These are phyloP conservation scores for Nemophila menziesii DNA, from an alignment of 257 asterid species.

Conservation along the genomic window DNA sequence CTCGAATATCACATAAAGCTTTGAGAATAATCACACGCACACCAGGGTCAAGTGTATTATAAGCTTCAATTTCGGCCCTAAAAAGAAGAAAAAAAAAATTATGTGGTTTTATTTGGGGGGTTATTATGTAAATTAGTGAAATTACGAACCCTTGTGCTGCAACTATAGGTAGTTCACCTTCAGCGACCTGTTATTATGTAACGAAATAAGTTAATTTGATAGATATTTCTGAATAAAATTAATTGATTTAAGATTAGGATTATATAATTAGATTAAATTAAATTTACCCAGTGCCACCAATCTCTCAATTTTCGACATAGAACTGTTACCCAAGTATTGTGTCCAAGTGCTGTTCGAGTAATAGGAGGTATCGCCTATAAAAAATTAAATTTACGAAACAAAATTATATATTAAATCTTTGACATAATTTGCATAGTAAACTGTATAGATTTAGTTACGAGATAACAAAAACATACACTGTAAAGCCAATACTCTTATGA, in stretches of 20 bases:
- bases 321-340: constrained; percentile 81
- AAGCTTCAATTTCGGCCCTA: constrained; percentile 87
- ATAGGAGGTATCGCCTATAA: constrained; percentile 90
- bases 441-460: too few species aligned
- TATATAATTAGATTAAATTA: constrained; percentile 6
- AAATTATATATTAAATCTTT: too few species aligned
- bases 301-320: constrained; percentile 84
- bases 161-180: constrained; percentile 91
- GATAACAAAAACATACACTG: too few species aligned
- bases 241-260: constrained; percentile 4
- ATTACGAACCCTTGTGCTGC: constrained; percentile 89
- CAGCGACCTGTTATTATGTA: constrained; percentile 64
- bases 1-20: constrained; percentile 97
- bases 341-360: constrained; percentile 87
- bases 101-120: neutral
- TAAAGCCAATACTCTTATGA: too few species aligned
- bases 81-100: constrained; percentile 2
- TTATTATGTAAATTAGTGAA: constrained; percentile 2
- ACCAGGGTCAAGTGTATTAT: constrained; percentile 69
- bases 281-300: constrained; percentile 99
- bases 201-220: constrained; percentile 13
- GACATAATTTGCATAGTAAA: neutral
- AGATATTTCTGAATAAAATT: constrained; percentile 8
- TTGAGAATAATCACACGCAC: constrained; percentile 87
- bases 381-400: neutral